phyloP scores from a whole-genome alignment of 2,329 filamentous ascomycete species.

The Aureobasidium sp. region DNA sequence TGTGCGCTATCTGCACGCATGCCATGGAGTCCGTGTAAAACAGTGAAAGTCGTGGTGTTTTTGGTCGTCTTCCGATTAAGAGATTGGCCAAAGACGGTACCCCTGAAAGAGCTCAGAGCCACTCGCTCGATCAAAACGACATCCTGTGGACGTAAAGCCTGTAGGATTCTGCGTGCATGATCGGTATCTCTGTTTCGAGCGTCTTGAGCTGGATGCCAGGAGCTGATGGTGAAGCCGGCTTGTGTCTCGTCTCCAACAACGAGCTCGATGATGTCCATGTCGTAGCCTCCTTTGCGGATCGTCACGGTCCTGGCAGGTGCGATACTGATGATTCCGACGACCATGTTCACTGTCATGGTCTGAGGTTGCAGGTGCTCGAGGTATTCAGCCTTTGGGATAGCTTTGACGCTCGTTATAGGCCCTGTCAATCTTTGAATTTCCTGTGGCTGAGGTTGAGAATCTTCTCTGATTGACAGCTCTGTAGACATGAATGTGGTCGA shows the following conservation, averaged over 20 bases:
- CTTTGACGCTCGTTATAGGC: slow-evolving; percentile 56
- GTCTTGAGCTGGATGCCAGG: slow-evolving; percentile 60
- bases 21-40: slow-evolving; percentile 16
- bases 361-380: slow-evolving; percentile 65
- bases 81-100: slow-evolving; percentile 78
- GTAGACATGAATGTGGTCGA: neutral
- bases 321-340: slow-evolving; percentile 72
- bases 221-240: slow-evolving; percentile 72
- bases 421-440: slow-evolving; percentile 24
- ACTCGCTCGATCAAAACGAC: slow-evolving; percentile 75
- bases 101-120: slow-evolving; percentile 66
- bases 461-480: slow-evolving; percentile 13
- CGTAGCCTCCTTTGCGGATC: slow-evolving; percentile 48
- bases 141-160: slow-evolving; percentile 59
- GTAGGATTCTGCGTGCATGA: slow-evolving; percentile 32
- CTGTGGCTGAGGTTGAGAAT: slow-evolving; percentile 20
- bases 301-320: slow-evolving; percentile 60
- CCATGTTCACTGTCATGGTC: slow-evolving; percentile 72
- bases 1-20: neutral
- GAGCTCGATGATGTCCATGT: slow-evolving; percentile 64
- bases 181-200: slow-evolving; percentile 23
- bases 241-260: slow-evolving; percentile 80
- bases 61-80: slow-evolving; percentile 64
- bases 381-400: slow-evolving; percentile 61
- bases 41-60: slow-evolving; percentile 51